Evolutionary conservation across 2,329 filamentous ascomycete genomes (phyloP).

Genomic region (Xylariaceae sp.): DNA sequence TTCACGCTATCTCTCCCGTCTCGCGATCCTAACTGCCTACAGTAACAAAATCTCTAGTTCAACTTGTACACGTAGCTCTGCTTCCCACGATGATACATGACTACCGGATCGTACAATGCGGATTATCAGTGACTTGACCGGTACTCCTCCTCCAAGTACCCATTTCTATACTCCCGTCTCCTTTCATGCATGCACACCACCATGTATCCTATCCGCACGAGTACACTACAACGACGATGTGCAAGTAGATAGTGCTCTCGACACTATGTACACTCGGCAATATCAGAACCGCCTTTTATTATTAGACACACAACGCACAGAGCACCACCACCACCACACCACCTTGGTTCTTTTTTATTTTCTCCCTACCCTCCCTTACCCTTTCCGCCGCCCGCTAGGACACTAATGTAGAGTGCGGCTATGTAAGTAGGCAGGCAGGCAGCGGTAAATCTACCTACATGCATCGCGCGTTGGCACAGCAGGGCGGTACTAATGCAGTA

Average conservation of each 20-base stretch:
- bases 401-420: constrained; percentile 32
- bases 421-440: constrained; percentile 23
- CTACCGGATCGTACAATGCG: background rate
- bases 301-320: background rate
- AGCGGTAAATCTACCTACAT: constrained; percentile 15
- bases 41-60: background rate
- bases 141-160: no score
- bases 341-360: no score
- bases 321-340: no score
- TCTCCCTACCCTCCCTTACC: constrained; percentile 11
- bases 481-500: constrained; percentile 12
- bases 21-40: background rate
- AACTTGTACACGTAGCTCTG: background rate
- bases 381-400: constrained; percentile 26
- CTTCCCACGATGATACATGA: background rate
- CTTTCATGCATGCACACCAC: background rate
- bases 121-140: no score
- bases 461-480: constrained; percentile 26
- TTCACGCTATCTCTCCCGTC: background rate
- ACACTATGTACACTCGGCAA: no score
- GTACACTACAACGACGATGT: no score
- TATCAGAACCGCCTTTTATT: background rate
- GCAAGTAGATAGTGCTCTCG: no score
- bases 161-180: background rate
- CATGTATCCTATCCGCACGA: background rate